Percentiles rank a stretch among this genome's conserved stretches.
phyloP scores from a whole-genome alignment of 2,329 filamentous ascomycete species.

The Clarireedia sp. region DNA sequence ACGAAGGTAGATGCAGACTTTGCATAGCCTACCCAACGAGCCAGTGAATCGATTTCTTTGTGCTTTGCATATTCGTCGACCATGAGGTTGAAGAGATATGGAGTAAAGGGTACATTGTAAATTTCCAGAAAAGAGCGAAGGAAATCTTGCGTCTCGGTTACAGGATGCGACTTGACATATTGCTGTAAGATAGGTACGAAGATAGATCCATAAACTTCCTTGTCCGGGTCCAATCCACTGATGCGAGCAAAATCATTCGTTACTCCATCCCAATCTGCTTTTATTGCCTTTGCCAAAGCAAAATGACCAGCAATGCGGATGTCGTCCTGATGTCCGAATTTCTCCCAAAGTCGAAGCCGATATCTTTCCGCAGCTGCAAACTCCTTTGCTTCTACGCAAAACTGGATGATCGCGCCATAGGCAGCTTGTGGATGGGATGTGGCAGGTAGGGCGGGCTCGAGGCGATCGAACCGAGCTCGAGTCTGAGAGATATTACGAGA shows the following conservation, averaged over 20 bases:
- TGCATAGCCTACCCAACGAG: constrained; percentile 25
- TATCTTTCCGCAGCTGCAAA: constrained; percentile 20
- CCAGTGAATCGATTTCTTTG: constrained; percentile 24
- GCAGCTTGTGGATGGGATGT: constrained; percentile 19
- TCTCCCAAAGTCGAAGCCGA: constrained; percentile 13
- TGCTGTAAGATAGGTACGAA: constrained; percentile 27
- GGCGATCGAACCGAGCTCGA: constrained; percentile 21
- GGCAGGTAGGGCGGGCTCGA: constrained; percentile 12
- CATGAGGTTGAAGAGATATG: constrained; percentile 20
- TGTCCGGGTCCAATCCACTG: constrained; percentile 9
- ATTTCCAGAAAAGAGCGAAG: constrained; percentile 18
- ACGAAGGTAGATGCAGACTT: constrained; percentile 12
- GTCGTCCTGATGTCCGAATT: constrained; percentile 6
- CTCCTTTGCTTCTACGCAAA: constrained; percentile 25
- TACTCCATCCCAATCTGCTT: constrained; percentile 25
- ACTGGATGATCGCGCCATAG: constrained; percentile 27
- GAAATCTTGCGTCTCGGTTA: constrained; percentile 25
- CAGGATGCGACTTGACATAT: constrained; percentile 22
- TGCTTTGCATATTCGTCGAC: constrained; percentile 23
- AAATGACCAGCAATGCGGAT: constrained; percentile 26
- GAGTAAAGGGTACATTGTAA: constrained; percentile 17
- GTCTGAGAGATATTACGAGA: constrained; percentile 20
- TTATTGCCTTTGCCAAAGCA: constrained; percentile 26
- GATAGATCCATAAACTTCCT: constrained; percentile 13
- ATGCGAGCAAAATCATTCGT: constrained; percentile 22